Evolutionary conservation across 768 basidiomycete genomes (phyloP), one percentile per base, ranked within the genome.

Genomic region (Exsudoporus frostii): DNA sequence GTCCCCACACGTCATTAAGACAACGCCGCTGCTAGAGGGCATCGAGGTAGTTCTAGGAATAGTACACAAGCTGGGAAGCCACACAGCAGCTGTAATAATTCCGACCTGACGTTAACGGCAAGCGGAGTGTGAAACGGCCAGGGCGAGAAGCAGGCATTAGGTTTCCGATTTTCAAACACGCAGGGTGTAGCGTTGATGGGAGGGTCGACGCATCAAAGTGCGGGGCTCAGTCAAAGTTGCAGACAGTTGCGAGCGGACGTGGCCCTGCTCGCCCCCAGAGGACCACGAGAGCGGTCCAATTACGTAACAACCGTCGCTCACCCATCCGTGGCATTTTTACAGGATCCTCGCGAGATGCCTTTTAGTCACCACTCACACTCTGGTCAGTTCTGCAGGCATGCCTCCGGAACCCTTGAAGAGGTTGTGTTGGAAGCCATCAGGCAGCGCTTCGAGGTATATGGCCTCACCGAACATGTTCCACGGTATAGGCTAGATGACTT

Each of bases 361-460:
- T 74, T 82, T 63, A 89, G 86, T 64, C 91, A 92, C 66, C 92
- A 94, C 70, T 92, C 90, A 19, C 93, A 97, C 64, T 96, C 92
- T 1, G 93, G 94, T 29, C 86, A 95, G 64, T 96, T 94, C 73
- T 96, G 95, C 75, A 86, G 83, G 58, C 95, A 98, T 65, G 96
- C 92, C 3, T 75, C 76, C 13, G 93, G 93, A 7, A 74, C 77
- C 1, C 76, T 99, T 36, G 86, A 94, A 62, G 83, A 90, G 5
- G 86, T 94, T 15, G 88, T 97, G 4, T 65, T 76, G 17, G 87
- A 88, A 60, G 95, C 96, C 33, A 86, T 96, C 51, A 67, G 73
- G 7, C 81, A 88, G 67, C 81, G 85, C 0, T 98, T 98, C 66
- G 73, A 80, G 53, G 75, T 88, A 1, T 98, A 86, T 65, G 93